Base-by-base conservation (phyloP, 805 yeast species). In the Myxozyma vanderwaltii region DNA sequence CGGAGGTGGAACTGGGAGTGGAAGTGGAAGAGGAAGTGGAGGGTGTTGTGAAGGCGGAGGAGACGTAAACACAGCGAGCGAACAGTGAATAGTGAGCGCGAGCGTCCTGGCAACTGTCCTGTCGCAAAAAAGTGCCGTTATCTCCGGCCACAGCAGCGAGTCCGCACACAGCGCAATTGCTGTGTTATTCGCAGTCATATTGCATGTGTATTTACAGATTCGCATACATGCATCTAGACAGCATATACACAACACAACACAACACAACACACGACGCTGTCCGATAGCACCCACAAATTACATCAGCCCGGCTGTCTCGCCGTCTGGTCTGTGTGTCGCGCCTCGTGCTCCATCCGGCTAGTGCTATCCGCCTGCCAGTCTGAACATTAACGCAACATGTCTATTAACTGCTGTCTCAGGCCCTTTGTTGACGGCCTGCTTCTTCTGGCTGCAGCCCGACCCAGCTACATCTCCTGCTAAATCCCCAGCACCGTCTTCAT, bases 401-500 rank as follows among this genome's bases (percentile, higher is more conserved):
- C n/a, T n/a, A n/a, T n/a, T n/a, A n/a, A n/a, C n/a, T 10, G 33
- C 33, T 29, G 33, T 29, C 33, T 29, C n/a, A n/a, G n/a, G n/a
- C n/a, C n/a, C n/a, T n/a, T n/a, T n/a, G n/a, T n/a, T n/a, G n/a
- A n/a, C n/a, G n/a, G n/a, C n/a, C n/a, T n/a, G n/a, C n/a, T 29
- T 29, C 10, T 6, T 29, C 33, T 29, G 10, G 33, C 33, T 29
- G 33, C 33, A 29, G 33, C 10, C 10, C 33, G 10, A 29, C 33
- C 33, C 5, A 4, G 38, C 26, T 10, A n/a, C n/a, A n/a, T n/a
- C n/a, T n/a, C n/a, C n/a, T n/a, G 31, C 36, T 68, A 85, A 47
- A 91, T 88, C 44, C 89, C 88, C 54, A 94, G 74, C 54, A 78
- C 72, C 67, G 76, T 76, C 76, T 94, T 94, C 75, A 86, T 79